Percentiles rank a stretch among this genome's conserved stretches.
phyloP scores from a whole-genome alignment of 768 basidiomycete species.

The Mycena chlorophos region DNA sequence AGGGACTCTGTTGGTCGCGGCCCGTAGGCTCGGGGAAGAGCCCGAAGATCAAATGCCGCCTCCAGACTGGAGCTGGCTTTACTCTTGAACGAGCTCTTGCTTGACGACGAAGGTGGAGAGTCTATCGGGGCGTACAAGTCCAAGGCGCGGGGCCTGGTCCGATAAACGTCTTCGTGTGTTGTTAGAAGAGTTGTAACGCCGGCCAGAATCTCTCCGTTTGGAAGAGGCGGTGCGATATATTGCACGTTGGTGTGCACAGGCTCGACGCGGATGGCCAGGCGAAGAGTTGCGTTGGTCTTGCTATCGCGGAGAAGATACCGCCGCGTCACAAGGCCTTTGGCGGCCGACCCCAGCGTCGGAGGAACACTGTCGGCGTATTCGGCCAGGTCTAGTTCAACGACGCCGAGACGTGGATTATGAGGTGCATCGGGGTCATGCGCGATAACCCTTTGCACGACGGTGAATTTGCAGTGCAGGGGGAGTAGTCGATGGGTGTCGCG shows the following conservation, averaged over 20 bases:
- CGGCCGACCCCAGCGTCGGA: neutral
- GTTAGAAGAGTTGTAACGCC: slow-evolving; percentile 61
- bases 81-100: slow-evolving; percentile 2
- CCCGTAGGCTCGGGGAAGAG: slow-evolving; percentile 52
- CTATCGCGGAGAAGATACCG: slow-evolving; percentile 69
- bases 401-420: slow-evolving; percentile 62
- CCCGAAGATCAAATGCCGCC: slow-evolving; percentile 2
- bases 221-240: slow-evolving; percentile 67
- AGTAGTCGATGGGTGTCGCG: slow-evolving; percentile 43
- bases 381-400: slow-evolving; percentile 68
- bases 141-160: slow-evolving; percentile 50
- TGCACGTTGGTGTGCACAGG: slow-evolving; percentile 15
- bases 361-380: slow-evolving; percentile 56
- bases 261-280: slow-evolving; percentile 62
- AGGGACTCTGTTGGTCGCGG: slow-evolving; percentile 68
- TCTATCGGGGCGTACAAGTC: slow-evolving; percentile 38
- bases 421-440: slow-evolving; percentile 33
- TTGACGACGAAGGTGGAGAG: neutral
- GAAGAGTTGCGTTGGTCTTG: slow-evolving; percentile 75
- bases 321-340: slow-evolving; percentile 55
- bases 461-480: slow-evolving; percentile 47
- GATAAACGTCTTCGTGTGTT: slow-evolving; percentile 44
- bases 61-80: neutral
- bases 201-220: slow-evolving; percentile 70
- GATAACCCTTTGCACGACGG: slow-evolving; percentile 14